Evolutionary conservation across 2,329 filamentous ascomycete genomes (phyloP).

Genomic region (Penicillium sp.): DNA sequence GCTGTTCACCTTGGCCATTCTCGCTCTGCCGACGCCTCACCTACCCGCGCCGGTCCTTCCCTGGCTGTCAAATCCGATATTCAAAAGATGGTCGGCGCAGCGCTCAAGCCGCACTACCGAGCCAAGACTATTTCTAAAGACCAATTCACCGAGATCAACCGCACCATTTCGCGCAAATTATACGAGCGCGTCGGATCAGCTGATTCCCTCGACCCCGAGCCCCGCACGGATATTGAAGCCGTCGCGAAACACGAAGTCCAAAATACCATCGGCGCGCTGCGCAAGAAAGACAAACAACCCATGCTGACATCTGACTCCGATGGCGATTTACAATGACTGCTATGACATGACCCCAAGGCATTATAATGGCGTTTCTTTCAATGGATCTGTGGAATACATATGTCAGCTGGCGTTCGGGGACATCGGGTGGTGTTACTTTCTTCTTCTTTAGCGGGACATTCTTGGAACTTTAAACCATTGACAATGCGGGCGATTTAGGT

Average conservation of each 20-base stretch:
- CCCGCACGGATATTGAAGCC: constrained; percentile 69
- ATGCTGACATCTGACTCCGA: constrained; percentile 18
- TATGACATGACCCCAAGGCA: constrained; percentile 13
- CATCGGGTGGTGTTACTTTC: background rate
- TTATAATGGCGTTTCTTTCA: constrained; percentile 21
- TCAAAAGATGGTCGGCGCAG: constrained; percentile 80
- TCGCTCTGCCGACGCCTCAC: constrained; percentile 64
- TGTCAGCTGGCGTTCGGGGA: background rate
- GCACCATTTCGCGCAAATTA: constrained; percentile 79
- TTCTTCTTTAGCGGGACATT: background rate
- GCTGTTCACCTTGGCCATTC: constrained; percentile 19
- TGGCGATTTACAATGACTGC: constrained; percentile 21
- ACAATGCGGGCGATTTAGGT: background rate
- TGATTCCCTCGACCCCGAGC: constrained; percentile 61
- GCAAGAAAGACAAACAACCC: constrained; percentile 20
- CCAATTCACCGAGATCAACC: constrained; percentile 89
- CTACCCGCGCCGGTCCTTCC: constrained; percentile 64
- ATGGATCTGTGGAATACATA: background rate
- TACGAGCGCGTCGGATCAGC: constrained; percentile 66
- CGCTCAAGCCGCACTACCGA: constrained; percentile 78
- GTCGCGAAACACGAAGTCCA: constrained; percentile 76
- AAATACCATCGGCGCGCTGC: constrained; percentile 58
- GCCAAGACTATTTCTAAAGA: constrained; percentile 78
- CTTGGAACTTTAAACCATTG: background rate
- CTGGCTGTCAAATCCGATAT: constrained; percentile 84